Conservation (phyloP, 78 protist species). For the Dictyostelium firmibasis region DNA sequence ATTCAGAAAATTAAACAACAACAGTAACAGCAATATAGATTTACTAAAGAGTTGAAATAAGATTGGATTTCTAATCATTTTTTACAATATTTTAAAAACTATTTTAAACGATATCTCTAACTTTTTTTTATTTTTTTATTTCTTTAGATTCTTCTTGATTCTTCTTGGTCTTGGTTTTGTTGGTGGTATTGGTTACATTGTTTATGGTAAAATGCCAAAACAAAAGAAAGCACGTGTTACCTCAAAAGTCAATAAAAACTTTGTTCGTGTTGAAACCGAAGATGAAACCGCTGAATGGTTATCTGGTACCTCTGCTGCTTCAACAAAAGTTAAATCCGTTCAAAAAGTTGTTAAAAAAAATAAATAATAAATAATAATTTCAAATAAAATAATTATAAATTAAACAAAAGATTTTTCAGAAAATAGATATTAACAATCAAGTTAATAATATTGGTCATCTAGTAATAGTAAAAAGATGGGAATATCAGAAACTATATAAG, state of each 20-base stretch:
- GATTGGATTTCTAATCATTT: too few species aligned
- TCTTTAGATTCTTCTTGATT: slow-evolving; percentile 55
- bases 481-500: too few species aligned
- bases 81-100: too few species aligned
- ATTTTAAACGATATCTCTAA: too few species aligned
- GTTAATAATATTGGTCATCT: too few species aligned
- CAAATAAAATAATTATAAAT: too few species aligned
- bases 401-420: too few species aligned
- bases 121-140: background rate
- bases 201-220: slow-evolving; percentile 57
- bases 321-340: slow-evolving; percentile 13
- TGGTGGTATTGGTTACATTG: slow-evolving; percentile 47
- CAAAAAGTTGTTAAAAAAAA: background rate
- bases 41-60: too few species aligned
- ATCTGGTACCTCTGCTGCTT: slow-evolving; percentile 38
- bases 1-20: background rate
- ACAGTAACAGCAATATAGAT: too few species aligned
- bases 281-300: slow-evolving; percentile 67
- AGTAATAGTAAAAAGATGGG: too few species aligned
- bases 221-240: slow-evolving; percentile 22
- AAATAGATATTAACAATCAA: too few species aligned
- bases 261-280: background rate
- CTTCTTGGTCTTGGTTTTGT: slow-evolving; percentile 47
- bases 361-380: slow-evolving; percentile 1
- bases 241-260: background rate